phyloP scores from a whole-genome alignment of 2,329 filamentous ascomycete genomes.

The Fusarium camptoceras region DNA sequence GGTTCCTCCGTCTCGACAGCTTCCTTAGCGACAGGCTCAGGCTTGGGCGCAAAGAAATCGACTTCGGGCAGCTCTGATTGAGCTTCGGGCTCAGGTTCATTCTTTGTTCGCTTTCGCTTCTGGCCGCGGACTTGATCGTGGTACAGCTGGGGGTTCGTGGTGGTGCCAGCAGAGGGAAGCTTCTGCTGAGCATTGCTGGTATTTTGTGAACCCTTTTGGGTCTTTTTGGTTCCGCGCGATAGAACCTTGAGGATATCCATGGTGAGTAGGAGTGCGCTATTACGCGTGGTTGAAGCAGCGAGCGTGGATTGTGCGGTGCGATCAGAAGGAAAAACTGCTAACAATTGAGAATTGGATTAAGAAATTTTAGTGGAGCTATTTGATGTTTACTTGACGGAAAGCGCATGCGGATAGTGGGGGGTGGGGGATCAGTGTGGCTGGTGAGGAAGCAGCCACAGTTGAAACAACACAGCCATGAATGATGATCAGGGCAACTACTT shows the following conservation, averaged over 20 bases:
- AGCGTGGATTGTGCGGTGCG: conserved; percentile 15
- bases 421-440: conserved; percentile 21
- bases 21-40: conserved; percentile 51
- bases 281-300: conserved; percentile 10
- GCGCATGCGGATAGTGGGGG: conserved; percentile 40
- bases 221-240: conserved; percentile 74
- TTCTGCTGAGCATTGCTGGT: conserved; percentile 53
- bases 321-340: conserved; percentile 30
- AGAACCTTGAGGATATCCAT: conserved; percentile 82
- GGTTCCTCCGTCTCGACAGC: conserved; percentile 37
- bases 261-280: neutral
- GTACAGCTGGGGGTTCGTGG: conserved; percentile 76
- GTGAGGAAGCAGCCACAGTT: neutral
- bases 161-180: conserved; percentile 73
- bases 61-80: conserved; percentile 59
- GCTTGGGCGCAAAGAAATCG: conserved; percentile 69
- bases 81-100: conserved; percentile 50
- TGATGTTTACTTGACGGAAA: conserved; percentile 10
- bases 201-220: conserved; percentile 52
- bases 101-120: conserved; percentile 66
- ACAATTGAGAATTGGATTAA: conserved; percentile 30
- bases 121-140: conserved; percentile 65
- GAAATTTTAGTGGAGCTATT: conserved; percentile 45
- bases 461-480: neutral
- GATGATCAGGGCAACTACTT: neutral